A percentile compares a stretch with the other conserved stretches of the same genome.
These are phyloP conservation scores for Thelonectria discophora DNA, from an alignment of 2,329 filamentous ascomycete genomes.

Conservation along the genomic window DNA sequence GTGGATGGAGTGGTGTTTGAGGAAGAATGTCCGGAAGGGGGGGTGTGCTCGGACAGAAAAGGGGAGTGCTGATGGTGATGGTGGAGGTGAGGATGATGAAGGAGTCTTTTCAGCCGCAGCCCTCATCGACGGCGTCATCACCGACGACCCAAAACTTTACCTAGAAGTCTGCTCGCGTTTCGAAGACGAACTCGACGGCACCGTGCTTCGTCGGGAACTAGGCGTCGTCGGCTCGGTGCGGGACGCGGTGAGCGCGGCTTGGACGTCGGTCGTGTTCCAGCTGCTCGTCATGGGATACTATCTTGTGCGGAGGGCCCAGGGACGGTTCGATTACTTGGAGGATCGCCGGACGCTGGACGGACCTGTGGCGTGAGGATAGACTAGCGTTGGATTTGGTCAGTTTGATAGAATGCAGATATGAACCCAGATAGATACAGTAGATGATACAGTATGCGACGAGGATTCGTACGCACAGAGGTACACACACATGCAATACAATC, in stretches of 20 bases:
- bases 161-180: slow-evolving; percentile 63
- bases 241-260: slow-evolving; percentile 29
- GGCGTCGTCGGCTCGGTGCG: slow-evolving; percentile 27
- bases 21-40: slow-evolving; percentile 39
- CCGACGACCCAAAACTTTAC: slow-evolving; percentile 79
- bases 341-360: slow-evolving; percentile 32
- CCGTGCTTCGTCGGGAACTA: slow-evolving; percentile 16
- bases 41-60: background rate
- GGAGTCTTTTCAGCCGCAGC: slow-evolving; percentile 4
- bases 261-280: slow-evolving; percentile 32
- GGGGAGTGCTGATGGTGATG: background rate
- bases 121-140: slow-evolving; percentile 81
- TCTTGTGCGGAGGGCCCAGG: slow-evolving; percentile 38
- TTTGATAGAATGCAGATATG: too few relatives aligned
- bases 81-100: background rate
- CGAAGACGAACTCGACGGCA: slow-evolving; percentile 48
- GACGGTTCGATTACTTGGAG: slow-evolving; percentile 43
- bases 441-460: too few relatives aligned
- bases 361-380: background rate
- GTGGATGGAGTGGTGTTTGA: slow-evolving; percentile 84
- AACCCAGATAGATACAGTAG: too few relatives aligned
- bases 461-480: too few relatives aligned
- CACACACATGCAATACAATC: too few relatives aligned
- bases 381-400: too few relatives aligned
- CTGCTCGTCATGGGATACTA: slow-evolving; percentile 38